phyloP scores from a whole-genome alignment of 768 basidiomycete genomes.

The Boletus edulis region DNA sequence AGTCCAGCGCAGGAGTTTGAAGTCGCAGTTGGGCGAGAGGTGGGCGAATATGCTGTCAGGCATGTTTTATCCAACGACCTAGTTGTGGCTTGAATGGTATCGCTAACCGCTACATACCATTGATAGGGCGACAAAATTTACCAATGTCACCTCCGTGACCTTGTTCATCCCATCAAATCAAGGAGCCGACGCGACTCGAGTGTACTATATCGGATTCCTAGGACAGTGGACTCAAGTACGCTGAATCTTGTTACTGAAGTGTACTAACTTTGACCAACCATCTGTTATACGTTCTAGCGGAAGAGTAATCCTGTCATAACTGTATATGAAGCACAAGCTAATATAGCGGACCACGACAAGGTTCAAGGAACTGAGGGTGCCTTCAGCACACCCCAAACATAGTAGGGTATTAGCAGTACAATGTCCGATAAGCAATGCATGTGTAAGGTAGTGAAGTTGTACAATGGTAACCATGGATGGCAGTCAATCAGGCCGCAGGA shows the following conservation, averaged over 20 bases:
- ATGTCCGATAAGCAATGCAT: conserved; percentile 2
- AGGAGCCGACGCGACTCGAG: conserved; percentile 69
- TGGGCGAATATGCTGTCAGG: conserved; percentile 87
- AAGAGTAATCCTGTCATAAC: conserved; percentile 78
- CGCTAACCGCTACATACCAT: not conserved
- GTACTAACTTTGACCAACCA: not conserved
- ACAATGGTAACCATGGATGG: not conserved
- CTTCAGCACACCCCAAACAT: conserved; percentile 46
- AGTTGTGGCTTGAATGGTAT: not conserved
- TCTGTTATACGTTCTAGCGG: conserved; percentile 44
- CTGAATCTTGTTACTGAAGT: not conserved
- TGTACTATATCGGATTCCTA: conserved; percentile 85
- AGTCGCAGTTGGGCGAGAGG: conserved; percentile 66
- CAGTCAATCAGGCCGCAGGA: not conserved
- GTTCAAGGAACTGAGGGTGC: conserved; percentile 74
- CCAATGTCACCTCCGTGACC: conserved; percentile 76
- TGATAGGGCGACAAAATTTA: conserved; percentile 79
- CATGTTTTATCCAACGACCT: conserved; percentile 30
- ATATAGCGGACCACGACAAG: conserved; percentile 84
- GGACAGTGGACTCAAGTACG: conserved; percentile 80
- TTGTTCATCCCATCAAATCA: conserved; percentile 79
- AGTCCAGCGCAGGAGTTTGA: conserved; percentile 71
- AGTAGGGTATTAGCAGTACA: not conserved
- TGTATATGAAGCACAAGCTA: conserved; percentile 86
- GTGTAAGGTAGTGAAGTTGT: conserved; percentile 11